Conservation (phyloP, 179 eudicot species). For the Amaranthus tricolor region DNA sequence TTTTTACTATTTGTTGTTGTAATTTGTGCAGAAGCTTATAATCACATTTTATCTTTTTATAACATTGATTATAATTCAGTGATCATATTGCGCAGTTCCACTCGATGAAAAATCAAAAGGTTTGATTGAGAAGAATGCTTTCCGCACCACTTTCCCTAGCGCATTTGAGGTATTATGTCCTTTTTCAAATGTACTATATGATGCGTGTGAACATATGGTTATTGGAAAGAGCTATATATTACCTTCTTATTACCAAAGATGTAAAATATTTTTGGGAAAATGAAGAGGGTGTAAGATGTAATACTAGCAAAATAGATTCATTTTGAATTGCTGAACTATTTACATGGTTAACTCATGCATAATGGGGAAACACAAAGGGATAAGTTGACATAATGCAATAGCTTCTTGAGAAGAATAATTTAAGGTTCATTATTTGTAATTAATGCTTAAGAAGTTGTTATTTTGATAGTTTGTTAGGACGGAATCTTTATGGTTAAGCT, state of each 20-base stretch:
- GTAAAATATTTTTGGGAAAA: neutral
- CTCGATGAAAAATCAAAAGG: constrained; percentile 29
- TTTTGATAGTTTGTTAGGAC: too few species aligned
- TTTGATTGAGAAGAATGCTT: constrained; percentile 27
- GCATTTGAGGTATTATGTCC: constrained; percentile 34
- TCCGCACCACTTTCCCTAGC: constrained; percentile 37
- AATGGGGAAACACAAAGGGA: too few species aligned
- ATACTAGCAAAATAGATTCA: too few species aligned
- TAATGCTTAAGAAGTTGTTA: too few species aligned
- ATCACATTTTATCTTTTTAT: neutral
- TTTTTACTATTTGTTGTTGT: neutral
- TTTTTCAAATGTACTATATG: neutral
- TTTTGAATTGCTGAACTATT: too few species aligned
- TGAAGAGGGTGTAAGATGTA: too few species aligned
- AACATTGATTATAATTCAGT: constrained; percentile 5
- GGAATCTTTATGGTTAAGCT: too few species aligned
- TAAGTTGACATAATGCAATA: too few species aligned
- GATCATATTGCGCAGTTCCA: constrained; percentile 17
- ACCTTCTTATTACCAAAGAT: neutral
- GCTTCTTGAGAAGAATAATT: too few species aligned
- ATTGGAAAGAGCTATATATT: too few species aligned
- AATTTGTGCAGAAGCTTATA: neutral
- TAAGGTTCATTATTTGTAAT: too few species aligned
- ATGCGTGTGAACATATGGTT: neutral
- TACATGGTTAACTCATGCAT: too few species aligned